Percentiles rank a stretch among this genome's conserved stretches.
These are phyloP conservation scores for Aquilaria malaccensis DNA, from an alignment of 345 rosid species.

Conservation along the genomic window DNA sequence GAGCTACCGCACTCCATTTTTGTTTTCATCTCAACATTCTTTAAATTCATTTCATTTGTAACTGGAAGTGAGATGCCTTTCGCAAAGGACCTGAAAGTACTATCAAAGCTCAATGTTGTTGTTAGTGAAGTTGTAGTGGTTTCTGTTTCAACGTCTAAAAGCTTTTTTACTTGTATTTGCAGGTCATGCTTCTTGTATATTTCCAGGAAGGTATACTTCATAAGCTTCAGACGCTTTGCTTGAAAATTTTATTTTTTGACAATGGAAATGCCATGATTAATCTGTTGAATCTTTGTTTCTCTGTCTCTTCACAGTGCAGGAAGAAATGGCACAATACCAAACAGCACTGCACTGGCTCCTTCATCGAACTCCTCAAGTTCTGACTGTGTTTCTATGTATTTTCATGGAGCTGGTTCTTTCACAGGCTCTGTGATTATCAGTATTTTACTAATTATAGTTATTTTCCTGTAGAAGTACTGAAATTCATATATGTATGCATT, in stretches of 20 bases:
- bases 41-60: neutral
- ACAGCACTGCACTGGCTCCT: slow-evolving; percentile 61
- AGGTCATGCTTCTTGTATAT: slow-evolving; percentile 78
- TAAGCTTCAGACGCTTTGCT: slow-evolving; percentile 6
- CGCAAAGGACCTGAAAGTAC: neutral
- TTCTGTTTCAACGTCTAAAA: neutral
- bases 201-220: slow-evolving; percentile 67
- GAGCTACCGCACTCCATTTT: neutral
- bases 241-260: neutral
- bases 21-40: neutral
- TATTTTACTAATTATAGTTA: slow-evolving; percentile 26
- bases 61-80: neutral
- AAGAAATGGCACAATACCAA: slow-evolving; percentile 58
- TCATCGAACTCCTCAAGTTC: slow-evolving; percentile 72
- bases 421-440: slow-evolving; percentile 41
- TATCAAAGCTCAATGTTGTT: neutral
- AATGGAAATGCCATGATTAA: neutral
- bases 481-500: slow-evolving; percentile 1
- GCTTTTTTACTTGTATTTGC: slow-evolving; percentile 20
- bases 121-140: neutral
- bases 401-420: slow-evolving; percentile 23
- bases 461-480: slow-evolving; percentile 38
- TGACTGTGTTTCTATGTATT: slow-evolving; percentile 29
- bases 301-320: slow-evolving; percentile 40
- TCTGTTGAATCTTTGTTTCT: slow-evolving; percentile 9